Evolutionary conservation across 2,329 filamentous ascomycete genomes (phyloP).

Genomic region (Myriosclerotinia scirpicola): DNA sequence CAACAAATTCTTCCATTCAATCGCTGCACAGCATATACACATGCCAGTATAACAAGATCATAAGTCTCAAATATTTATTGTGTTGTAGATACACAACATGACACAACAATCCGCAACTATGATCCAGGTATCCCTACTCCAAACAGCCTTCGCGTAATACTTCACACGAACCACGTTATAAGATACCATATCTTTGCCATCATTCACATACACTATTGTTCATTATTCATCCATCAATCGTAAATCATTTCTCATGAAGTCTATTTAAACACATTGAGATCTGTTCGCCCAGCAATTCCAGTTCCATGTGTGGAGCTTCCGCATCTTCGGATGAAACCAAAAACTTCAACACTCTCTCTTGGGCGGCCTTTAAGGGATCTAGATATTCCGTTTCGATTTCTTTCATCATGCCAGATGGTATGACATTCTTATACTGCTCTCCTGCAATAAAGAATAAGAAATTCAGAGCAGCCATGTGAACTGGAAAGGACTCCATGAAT

Average conservation of each 20-base stretch:
- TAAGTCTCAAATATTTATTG: neutral
- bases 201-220: neutral
- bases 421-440: slow-evolving; percentile 48
- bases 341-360: slow-evolving; percentile 38
- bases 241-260: slow-evolving; percentile 27
- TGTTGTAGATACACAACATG: neutral
- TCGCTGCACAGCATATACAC: neutral
- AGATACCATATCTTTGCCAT: neutral
- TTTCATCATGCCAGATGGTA: slow-evolving; percentile 56
- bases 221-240: slow-evolving; percentile 9
- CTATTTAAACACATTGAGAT: slow-evolving; percentile 29
- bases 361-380: slow-evolving; percentile 51
- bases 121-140: slow-evolving; percentile 14
- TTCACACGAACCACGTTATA: neutral
- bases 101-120: neutral
- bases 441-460: slow-evolving; percentile 59
- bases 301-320: slow-evolving; percentile 27
- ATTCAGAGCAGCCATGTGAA: slow-evolving; percentile 60
- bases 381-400: slow-evolving; percentile 60
- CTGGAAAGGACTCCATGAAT: slow-evolving; percentile 52
- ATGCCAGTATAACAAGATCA: neutral
- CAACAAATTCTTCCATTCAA: neutral
- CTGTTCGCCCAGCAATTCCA: slow-evolving; percentile 37
- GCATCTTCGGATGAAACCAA: slow-evolving; percentile 15
- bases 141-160: neutral